A percentile compares a stretch with the other conserved stretches of the same genome.
Evolutionary conservation across 2,329 filamentous ascomycete species (phyloP).

Genomic region (Botrytis hyacinthi): DNA sequence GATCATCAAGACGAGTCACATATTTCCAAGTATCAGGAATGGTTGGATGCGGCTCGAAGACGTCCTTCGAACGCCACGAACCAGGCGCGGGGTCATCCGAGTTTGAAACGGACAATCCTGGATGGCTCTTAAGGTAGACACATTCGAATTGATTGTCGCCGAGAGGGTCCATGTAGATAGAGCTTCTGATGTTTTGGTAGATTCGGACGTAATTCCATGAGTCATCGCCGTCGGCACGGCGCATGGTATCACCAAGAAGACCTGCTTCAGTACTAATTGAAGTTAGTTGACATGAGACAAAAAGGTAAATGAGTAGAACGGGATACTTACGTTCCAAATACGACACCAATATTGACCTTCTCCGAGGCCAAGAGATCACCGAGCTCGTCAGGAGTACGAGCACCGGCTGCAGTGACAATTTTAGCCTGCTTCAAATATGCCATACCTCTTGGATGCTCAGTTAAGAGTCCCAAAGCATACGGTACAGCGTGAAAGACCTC

Average conservation of each 20-base stretch:
- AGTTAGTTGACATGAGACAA: background rate
- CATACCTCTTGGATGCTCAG: constrained; percentile 57
- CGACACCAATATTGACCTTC: constrained; percentile 53
- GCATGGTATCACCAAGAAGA: constrained; percentile 57
- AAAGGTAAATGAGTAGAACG: background rate
- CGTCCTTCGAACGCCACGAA: constrained; percentile 47
- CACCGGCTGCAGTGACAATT: constrained; percentile 56
- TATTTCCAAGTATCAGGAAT: constrained; percentile 47
- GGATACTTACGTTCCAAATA: constrained; percentile 47
- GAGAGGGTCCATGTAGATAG: constrained; percentile 33
- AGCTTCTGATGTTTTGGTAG: constrained; percentile 23
- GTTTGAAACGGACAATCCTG: constrained; percentile 42
- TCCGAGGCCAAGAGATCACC: constrained; percentile 51
- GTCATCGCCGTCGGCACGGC: constrained; percentile 49
- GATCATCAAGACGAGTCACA: constrained; percentile 46
- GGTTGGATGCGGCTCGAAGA: constrained; percentile 45
- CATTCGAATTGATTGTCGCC: constrained; percentile 35
- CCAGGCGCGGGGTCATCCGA: constrained; percentile 44
- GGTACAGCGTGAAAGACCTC: constrained; percentile 44
- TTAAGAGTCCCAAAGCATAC: constrained; percentile 61
- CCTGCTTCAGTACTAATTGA: constrained; percentile 53
- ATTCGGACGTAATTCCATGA: constrained; percentile 59
- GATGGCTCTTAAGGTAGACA: constrained; percentile 42
- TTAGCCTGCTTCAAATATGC: constrained; percentile 46
- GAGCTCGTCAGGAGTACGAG: constrained; percentile 57